A percentile compares a stretch with the other conserved stretches of the same genome.
Evolutionary conservation across 208 protist species (phyloP).

Genomic region (Angomonas ambiguus): DNA sequence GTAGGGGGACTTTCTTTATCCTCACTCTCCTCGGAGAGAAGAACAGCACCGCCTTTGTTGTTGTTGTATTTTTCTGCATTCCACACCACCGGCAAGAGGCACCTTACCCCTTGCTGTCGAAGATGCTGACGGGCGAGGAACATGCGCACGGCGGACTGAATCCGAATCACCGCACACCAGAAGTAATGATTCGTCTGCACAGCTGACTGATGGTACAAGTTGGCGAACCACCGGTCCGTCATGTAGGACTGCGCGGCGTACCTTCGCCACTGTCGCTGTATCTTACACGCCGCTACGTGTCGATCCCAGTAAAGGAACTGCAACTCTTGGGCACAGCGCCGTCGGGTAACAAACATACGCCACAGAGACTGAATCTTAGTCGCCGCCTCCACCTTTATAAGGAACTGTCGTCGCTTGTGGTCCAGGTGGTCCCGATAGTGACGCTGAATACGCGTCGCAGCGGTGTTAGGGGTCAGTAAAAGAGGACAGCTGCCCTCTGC

Average conservation of each 20-base stretch:
- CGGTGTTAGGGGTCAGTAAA: not conserved
- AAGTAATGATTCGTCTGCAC: constrained; percentile 17
- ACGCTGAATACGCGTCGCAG: constrained; percentile 25
- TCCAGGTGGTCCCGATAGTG: constrained; percentile 31
- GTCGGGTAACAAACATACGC: constrained; percentile 28
- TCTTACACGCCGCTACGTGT: constrained; percentile 38
- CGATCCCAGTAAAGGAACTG: constrained; percentile 24
- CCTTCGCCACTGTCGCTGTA: constrained; percentile 32
- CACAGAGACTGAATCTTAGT: constrained; percentile 15
- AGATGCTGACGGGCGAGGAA: constrained; percentile 28
- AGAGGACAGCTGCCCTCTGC: not conserved
- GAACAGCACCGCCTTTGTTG: not conserved
- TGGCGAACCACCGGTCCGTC: not conserved
- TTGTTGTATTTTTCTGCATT: not conserved
- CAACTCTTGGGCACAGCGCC: constrained; percentile 19
- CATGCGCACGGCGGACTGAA: constrained; percentile 58
- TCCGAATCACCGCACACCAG: constrained; percentile 20
- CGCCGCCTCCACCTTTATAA: not conserved
- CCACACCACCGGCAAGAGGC: constrained; percentile 4
- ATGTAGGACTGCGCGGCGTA: not conserved
- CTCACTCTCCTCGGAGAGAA: not conserved
- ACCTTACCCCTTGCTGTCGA: not conserved
- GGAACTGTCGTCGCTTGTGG: constrained; percentile 1
- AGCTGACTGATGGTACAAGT: not conserved
- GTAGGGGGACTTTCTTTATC: not conserved